Evolutionary conservation across 176 grass and related monocot genomes (phyloP).

Genomic region (Avena atlantica): DNA sequence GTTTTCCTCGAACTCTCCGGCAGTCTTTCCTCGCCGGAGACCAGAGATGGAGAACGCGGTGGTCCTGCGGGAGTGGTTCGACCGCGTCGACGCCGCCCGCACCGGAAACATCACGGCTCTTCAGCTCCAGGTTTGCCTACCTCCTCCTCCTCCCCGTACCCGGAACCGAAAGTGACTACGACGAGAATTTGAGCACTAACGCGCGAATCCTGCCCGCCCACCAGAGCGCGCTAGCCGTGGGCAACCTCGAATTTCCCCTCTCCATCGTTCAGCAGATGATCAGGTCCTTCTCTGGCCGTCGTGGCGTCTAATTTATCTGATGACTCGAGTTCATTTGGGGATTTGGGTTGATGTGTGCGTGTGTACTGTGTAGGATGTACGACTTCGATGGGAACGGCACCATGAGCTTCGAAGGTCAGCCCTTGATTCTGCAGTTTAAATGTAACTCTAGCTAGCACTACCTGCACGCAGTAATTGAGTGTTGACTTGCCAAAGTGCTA

Average conservation of each 20-base stretch:
- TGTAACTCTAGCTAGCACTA: too few relatives aligned
- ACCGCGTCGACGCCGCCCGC: conserved; percentile 62
- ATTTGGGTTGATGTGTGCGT: conserved; percentile 1
- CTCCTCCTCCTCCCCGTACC: not conserved
- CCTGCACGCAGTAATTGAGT: too few relatives aligned
- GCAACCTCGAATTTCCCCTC: conserved; percentile 76
- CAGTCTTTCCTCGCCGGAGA: not conserved
- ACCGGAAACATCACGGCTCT: conserved; percentile 72
- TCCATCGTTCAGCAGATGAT: conserved; percentile 89
- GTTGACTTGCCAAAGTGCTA: too few relatives aligned
- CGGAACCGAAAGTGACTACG: not conserved
- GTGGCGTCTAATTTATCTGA: conserved; percentile 23
- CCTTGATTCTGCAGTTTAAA: not conserved
- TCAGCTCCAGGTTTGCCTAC: conserved; percentile 59
- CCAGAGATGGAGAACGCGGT: conserved; percentile 63
- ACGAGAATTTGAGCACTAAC: not conserved
- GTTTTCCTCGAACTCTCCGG: not conserved
- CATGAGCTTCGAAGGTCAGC: conserved; percentile 82
- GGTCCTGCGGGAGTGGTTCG: conserved; percentile 75
- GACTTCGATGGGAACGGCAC: conserved; percentile 86
- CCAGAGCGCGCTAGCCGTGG: conserved; percentile 71
- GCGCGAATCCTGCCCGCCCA: not conserved
- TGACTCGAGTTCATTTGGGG: not conserved
- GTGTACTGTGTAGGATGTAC: conserved; percentile 68
- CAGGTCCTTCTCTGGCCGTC: conserved; percentile 44